Evolutionary conservation across 1,284 basidiomycete genomes (phyloP).

Genomic region (Ceratobasidium sp.): DNA sequence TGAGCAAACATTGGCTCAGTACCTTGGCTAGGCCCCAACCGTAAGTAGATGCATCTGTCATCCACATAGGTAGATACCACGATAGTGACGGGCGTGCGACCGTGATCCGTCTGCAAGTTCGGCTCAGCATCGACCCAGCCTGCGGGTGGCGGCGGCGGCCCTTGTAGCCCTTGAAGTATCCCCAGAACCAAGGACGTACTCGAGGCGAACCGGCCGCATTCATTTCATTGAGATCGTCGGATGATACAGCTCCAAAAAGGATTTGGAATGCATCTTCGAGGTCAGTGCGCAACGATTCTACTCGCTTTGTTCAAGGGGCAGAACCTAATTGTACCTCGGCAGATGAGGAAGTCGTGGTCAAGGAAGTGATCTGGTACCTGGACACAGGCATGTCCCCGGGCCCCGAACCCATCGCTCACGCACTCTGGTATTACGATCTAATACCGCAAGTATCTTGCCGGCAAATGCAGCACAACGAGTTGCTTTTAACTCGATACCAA

Average conservation of each 20-base stretch:
- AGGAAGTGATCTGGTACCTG: neutral
- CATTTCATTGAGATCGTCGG: neutral
- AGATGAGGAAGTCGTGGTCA: neutral
- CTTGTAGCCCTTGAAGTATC: neutral
- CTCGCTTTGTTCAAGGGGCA: neutral
- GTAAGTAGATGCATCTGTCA: no score
- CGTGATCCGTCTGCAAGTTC: no score
- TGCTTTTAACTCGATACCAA: no score
- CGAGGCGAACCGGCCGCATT: neutral
- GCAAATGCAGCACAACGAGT: no score
- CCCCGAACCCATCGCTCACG: no score
- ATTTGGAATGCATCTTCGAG: neutral
- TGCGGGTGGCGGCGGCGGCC: neutral
- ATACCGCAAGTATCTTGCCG: no score
- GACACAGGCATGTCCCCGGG: neutral
- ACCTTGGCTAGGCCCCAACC: no score
- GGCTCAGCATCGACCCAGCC: no score
- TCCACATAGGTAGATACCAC: no score
- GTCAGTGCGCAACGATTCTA: neutral
- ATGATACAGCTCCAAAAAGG: neutral
- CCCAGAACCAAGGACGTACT: neutral
- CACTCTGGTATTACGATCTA: no score
- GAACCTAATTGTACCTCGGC: neutral
- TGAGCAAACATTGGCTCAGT: no score
- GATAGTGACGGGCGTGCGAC: no score